A percentile compares a stretch with the other conserved stretches of the same genome.
These are phyloP conservation scores for Cutaneotrichosporon cavernicola DNA, from an alignment of 1,284 basidiomycete genomes.

Conservation along the genomic window DNA sequence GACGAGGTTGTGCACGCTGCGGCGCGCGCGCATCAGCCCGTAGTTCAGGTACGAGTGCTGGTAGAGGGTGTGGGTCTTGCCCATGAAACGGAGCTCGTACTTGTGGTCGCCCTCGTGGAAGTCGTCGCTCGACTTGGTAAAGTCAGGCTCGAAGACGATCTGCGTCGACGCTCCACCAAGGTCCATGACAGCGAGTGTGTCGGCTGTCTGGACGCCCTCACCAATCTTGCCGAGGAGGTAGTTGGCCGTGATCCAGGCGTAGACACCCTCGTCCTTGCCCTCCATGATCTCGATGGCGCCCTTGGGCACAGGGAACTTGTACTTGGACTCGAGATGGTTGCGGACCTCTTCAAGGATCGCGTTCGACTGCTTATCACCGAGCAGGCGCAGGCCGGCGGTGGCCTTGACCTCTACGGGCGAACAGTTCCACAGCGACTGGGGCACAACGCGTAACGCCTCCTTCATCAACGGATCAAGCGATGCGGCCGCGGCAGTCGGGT, in stretches of 20 bases:
- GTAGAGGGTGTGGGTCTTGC: constrained; percentile 70
- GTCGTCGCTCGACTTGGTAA: constrained; percentile 51
- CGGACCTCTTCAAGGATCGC: constrained; percentile 79
- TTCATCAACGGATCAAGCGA: constrained; percentile 79
- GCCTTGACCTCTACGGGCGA: constrained; percentile 92
- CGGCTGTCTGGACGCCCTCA: constrained; percentile 56
- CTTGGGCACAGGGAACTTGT: constrained; percentile 69
- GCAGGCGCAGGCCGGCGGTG: constrained; percentile 82
- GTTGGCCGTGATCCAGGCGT: constrained; percentile 98
- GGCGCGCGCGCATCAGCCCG: constrained; percentile 86
- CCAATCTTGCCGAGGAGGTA: constrained; percentile 78
- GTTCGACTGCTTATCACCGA: constrained; percentile 66
- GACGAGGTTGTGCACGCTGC: constrained; percentile 82
- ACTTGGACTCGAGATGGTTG: constrained; percentile 62
- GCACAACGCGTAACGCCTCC: constrained; percentile 75
- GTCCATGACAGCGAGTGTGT: constrained; percentile 89
- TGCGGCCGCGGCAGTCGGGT: constrained; percentile 69
- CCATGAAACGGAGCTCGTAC: constrained; percentile 78
- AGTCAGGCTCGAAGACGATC: constrained; percentile 91
- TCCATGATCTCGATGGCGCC: constrained; percentile 85
- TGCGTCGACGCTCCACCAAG: constrained; percentile 96
- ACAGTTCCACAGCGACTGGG: constrained; percentile 65
- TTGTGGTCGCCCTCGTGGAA: constrained; percentile 89
- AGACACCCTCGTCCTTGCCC: constrained; percentile 93
- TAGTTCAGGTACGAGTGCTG: constrained; percentile 97